phyloP scores from a whole-genome alignment of 2,329 filamentous ascomycete genomes.

The Coniella vitis region DNA sequence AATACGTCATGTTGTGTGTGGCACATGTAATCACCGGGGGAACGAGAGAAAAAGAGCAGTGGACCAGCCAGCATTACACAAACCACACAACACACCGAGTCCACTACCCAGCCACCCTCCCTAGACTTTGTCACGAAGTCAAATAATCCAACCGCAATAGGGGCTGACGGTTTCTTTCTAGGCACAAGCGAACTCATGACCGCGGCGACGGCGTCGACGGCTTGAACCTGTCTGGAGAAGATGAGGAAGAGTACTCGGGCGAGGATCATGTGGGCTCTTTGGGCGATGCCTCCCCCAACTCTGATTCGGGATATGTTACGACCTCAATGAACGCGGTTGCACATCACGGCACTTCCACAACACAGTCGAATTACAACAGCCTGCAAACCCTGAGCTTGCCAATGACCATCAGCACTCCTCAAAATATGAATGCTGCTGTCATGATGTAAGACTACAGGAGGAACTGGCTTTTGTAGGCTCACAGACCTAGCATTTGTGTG shows the following conservation, averaged over 20 bases:
- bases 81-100: conserved; percentile 26
- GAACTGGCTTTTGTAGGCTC: not conserved
- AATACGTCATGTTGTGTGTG: conserved; percentile 36
- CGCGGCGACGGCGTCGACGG: conserved; percentile 54
- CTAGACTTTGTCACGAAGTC: conserved; percentile 18
- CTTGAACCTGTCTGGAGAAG: conserved; percentile 68
- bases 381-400: conserved; percentile 58
- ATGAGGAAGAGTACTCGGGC: conserved; percentile 74
- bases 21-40: conserved; percentile 25
- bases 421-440: conserved; percentile 31
- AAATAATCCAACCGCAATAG: conserved; percentile 8
- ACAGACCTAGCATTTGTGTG: not conserved
- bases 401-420: conserved; percentile 54
- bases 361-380: conserved; percentile 43
- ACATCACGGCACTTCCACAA: conserved; percentile 25
- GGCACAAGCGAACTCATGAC: conserved; percentile 74
- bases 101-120: conserved; percentile 27
- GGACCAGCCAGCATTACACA: conserved; percentile 22
- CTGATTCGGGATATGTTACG: conserved; percentile 56
- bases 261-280: conserved; percentile 78
- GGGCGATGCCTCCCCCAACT: conserved; percentile 70
- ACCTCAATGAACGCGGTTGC: conserved; percentile 42
- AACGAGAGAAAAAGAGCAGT: conserved; percentile 23
- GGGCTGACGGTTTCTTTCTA: conserved; percentile 45
- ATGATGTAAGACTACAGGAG: conserved; percentile 24